Base-by-base conservation (phyloP, 2,329 filamentous ascomycete genomes). In the Fusarium pininemorale region DNA sequence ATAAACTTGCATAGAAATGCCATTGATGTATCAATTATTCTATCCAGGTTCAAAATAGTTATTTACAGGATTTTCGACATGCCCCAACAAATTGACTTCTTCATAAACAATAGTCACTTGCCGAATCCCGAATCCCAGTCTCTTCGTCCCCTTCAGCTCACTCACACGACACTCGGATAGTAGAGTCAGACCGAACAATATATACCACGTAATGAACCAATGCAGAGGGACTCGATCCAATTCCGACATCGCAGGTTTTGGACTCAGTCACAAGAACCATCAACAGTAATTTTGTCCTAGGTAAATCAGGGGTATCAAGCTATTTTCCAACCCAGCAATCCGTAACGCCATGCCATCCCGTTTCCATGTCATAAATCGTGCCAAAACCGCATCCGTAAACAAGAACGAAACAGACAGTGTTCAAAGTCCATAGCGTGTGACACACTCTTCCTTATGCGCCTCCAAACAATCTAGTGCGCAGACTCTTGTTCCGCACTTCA, bases 401-500 rank as follows among this genome's bases (percentile, higher is more conserved):
- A 37, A 26, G 39, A 38, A 42, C 18, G 22, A 38, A 32, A 22
- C 14, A 6, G 5, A 45, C 8, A 28, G 16, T 54, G 26, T 24
- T 82, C 75, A 85, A 24, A 85, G 53, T 18, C 90, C 90, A 78
- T 92, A 92, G 77, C 91, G 85, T 66, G 90, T 88, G 70, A 94
- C 87, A 75, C 91, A 92, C 76, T 93, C 92, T 81, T 93, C 92
- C 61, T 90, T 88, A 81, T 96, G 93, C 70, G 88, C 86, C 78
- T 90, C 90, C 76, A 94, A 86, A 78, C 93, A 95, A 67, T 93
- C 91, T 74, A 95, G 81, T 44, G 92, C 93, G 80, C 93, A 96
- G n/a, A 94, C 90, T 77, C 91, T 87, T 51, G 89, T 89, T n/a
- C 93, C 93, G 82, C 93, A 96, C 84, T 93, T 94, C 81, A 91